phyloP scores from a whole-genome alignment of 305 asterid genomes.

The Stenogyne calaminthoides region DNA sequence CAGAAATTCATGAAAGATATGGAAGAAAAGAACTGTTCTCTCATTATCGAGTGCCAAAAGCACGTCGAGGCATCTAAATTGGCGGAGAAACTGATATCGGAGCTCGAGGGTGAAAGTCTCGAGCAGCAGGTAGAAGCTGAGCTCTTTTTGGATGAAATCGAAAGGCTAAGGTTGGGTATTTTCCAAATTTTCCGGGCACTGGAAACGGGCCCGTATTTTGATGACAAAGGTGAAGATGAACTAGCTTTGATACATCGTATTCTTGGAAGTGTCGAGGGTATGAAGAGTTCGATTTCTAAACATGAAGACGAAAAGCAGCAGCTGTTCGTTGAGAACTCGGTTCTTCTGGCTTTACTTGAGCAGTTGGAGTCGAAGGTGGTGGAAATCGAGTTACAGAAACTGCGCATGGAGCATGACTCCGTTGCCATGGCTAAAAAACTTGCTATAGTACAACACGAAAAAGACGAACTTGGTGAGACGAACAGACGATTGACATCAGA shows the following conservation, averaged over 20 bases:
- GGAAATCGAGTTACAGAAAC: conserved; percentile 62
- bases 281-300: conserved; percentile 56
- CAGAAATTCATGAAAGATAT: conserved; percentile 84
- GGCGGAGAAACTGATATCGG: conserved; percentile 79
- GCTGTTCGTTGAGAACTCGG: conserved; percentile 73
- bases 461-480: conserved; percentile 52
- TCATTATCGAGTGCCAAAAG: conserved; percentile 72
- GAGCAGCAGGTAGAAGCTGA: conserved; percentile 92
- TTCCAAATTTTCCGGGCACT: conserved; percentile 65
- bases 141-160: conserved; percentile 72
- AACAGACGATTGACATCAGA: conserved; percentile 56
- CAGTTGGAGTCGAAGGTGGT: conserved; percentile 69
- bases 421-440: conserved; percentile 50
- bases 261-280: conserved; percentile 53
- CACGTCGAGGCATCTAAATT: conserved; percentile 82
- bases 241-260: conserved; percentile 50
- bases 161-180: conserved; percentile 65
- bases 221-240: conserved; percentile 56
- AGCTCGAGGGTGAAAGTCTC: conserved; percentile 76
- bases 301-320: conserved; percentile 69
- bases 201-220: conserved; percentile 43
- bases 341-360: conserved; percentile 66
- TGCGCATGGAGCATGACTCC: conserved; percentile 52
- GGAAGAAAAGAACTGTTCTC: conserved; percentile 74
- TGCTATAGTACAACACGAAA: conserved; percentile 49